These are phyloP conservation scores for Monilinia fructicola DNA, from an alignment of 2,329 filamentous ascomycete genomes.

Conservation along the genomic window DNA sequence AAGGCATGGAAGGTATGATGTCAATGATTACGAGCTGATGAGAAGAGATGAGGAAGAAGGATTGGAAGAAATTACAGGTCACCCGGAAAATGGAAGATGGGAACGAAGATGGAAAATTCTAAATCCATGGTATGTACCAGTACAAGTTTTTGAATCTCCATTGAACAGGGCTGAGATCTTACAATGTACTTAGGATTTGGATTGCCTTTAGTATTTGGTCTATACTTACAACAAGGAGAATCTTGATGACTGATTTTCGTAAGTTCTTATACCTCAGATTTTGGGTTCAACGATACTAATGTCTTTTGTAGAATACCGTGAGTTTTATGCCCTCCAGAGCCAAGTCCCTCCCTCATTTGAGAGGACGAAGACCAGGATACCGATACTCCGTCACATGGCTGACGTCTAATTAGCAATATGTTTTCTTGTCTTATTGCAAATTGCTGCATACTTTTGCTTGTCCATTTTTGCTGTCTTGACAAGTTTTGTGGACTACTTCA, in stretches of 20 bases:
- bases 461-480: constrained; percentile 25
- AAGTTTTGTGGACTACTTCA: constrained; percentile 25
- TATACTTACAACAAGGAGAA: constrained; percentile 26
- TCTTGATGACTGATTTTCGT: constrained; percentile 36
- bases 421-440: constrained; percentile 33
- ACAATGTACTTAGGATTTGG: constrained; percentile 9
- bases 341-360: not conserved
- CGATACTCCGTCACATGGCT: not conserved
- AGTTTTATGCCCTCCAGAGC: not conserved
- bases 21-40: not conserved
- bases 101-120: constrained; percentile 16
- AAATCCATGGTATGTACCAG: constrained; percentile 2
- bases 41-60: constrained; percentile 20
- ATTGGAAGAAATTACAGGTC: not conserved
- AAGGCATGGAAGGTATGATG: not conserved
- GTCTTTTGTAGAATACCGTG: constrained; percentile 7
- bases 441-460: constrained; percentile 32
- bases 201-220: constrained; percentile 18
- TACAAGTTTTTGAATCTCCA: not conserved
- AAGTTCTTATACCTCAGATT: constrained; percentile 23
- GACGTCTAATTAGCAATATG: constrained; percentile 37
- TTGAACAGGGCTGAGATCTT: not conserved
- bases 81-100: constrained; percentile 5
- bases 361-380: not conserved
- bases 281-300: constrained; percentile 7